A percentile compares a stretch with the other conserved stretches of the same genome.
Conservation (phyloP, 1,284 basidiomycete species). For the Cryptococcus hybrid region DNA sequence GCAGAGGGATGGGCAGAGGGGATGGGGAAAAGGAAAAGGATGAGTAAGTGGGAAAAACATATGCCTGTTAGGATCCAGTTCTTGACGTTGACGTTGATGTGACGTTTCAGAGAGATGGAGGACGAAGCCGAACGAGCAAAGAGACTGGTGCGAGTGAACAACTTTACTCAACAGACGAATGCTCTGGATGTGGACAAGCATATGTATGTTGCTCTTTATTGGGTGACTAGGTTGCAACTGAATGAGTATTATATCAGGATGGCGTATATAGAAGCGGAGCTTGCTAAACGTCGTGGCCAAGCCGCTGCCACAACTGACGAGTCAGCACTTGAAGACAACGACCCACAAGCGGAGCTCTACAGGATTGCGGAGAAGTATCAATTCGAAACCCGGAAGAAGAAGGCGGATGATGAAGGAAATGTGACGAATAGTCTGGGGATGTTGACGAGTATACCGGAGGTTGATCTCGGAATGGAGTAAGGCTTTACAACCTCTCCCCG, state of each 20-base stretch:
- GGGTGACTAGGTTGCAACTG: neutral
- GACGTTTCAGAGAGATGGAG: slow-evolving; percentile 45
- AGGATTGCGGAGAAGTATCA: slow-evolving; percentile 67
- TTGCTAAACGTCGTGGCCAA: slow-evolving; percentile 69
- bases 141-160: slow-evolving; percentile 75
- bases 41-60: slow-evolving; percentile 54
- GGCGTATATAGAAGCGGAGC: slow-evolving; percentile 93
- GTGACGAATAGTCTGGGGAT: slow-evolving; percentile 89
- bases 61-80: no score
- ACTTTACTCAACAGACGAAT: slow-evolving; percentile 97
- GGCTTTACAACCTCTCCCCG: slow-evolving; percentile 40
- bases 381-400: slow-evolving; percentile 16
- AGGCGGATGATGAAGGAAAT: slow-evolving; percentile 72
- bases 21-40: slow-evolving; percentile 49
- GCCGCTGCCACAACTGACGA: slow-evolving; percentile 46
- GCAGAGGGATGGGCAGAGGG: neutral
- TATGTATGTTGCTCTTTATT: slow-evolving; percentile 63
- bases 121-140: slow-evolving; percentile 65
- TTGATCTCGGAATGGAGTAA: slow-evolving; percentile 97
- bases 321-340: slow-evolving; percentile 51
- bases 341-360: slow-evolving; percentile 80
- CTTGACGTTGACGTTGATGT: no score
- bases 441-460: slow-evolving; percentile 94
- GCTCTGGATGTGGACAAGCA: slow-evolving; percentile 95
- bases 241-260: slow-evolving; percentile 62